Evolutionary conservation across 2,329 filamentous ascomycete species (phyloP), one percentile per base, ranked within the genome.

Genomic region (Monosporascus sp.): DNA sequence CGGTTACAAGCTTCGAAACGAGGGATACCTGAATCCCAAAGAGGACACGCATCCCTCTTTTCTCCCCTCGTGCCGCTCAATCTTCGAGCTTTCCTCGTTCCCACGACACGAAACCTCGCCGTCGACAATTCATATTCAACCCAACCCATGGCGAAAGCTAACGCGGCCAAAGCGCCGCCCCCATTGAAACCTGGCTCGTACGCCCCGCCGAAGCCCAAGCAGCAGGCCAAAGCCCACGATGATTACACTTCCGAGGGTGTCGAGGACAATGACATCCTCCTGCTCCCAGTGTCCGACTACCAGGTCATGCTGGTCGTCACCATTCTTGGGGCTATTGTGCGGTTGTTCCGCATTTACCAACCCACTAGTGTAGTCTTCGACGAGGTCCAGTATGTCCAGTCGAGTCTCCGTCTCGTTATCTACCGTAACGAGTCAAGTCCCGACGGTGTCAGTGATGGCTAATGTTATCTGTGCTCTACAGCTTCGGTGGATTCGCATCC

Each of bases 331-430:
- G 80, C 87, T 52, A 75, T 86, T 60, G 90, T 99, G 60, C 89
- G 94, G 59, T 75, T 97, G 58, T 99, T 96, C 78, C 86, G 90
- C 67, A 97, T 99, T 75, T 97, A 95, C 71, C 90, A 97, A 71
- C 94, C 94, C 52, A 88, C 85, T 66, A 97, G 92, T 65, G 94
- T 99, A 56, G 94, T 99, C 61, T 99, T 99, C 70, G 94, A 99
- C 72, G 94, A 99, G 77, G 94, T 99, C 71, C 94, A 99, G 91
- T 96, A 83, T 70, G 90, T 85, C 22, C 24, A 47, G n/a, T 54
- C 24, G 52, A 52, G 51, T 48, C 22, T 41, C 48, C 6, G 7
- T 46, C 35, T 37, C 18, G 46, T 44, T 5, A 47, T 37, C 25
- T 27, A 44, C 20, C 20, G 35, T 20, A 24, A 5, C 39, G 39